Evolutionary conservation across 148 eudicot genomes (phyloP).

Genomic region (Amaranthus cruentus): DNA sequence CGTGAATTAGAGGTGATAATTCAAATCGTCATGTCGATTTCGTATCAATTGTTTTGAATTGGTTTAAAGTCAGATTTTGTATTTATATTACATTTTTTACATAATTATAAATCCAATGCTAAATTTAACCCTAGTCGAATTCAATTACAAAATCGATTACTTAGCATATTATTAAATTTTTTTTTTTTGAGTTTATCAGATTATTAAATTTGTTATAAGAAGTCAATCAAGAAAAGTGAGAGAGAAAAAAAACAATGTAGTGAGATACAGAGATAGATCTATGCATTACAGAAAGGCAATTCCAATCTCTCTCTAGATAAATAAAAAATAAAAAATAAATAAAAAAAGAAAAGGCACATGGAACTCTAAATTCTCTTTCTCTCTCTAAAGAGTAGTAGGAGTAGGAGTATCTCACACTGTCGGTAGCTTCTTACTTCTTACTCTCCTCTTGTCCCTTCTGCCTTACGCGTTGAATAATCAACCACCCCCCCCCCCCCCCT

Average conservation of each 20-base stretch:
- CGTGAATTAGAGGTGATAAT: too few relatives aligned
- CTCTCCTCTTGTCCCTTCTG: conserved; percentile 33
- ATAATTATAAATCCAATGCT: too few relatives aligned
- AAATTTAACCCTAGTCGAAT: too few relatives aligned
- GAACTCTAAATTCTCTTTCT: background rate
- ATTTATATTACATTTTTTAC: too few relatives aligned
- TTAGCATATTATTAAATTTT: background rate
- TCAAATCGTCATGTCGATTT: too few relatives aligned
- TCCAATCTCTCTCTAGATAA: background rate
- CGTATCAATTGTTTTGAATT: too few relatives aligned
- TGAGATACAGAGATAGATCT: conserved; percentile 1
- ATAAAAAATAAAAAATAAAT: background rate
- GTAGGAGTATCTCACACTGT: conserved; percentile 13
- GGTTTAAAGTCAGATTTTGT: too few relatives aligned
- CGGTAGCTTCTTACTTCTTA: conserved; percentile 22
- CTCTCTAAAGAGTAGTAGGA: conserved; percentile 7
- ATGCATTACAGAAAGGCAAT: background rate
- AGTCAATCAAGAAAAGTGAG: background rate
- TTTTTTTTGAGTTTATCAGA: too few relatives aligned
- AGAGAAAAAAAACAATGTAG: background rate
- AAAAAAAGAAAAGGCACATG: conserved; percentile 7
- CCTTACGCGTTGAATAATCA: conserved; percentile 45
- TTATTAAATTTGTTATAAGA: background rate
- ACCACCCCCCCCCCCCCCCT: conserved; percentile 7
- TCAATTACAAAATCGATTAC: too few relatives aligned